A percentile compares a stretch with the other conserved stretches of the same genome.
Evolutionary conservation across 2,329 filamentous ascomycete species (phyloP).

Genomic region (Aspergillus sp.): DNA sequence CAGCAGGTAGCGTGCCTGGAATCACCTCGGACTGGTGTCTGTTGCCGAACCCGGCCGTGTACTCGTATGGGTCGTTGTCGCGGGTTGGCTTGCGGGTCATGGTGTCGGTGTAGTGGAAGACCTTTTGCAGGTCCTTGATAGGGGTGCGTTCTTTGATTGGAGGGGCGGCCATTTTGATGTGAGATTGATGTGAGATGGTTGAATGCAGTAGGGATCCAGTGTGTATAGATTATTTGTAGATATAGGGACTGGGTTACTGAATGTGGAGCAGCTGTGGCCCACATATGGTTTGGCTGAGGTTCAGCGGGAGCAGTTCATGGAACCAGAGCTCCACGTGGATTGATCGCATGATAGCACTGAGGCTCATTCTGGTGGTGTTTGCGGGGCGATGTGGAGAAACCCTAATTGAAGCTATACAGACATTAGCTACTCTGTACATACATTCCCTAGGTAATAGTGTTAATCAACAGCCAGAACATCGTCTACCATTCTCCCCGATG

Average conservation of each 20-base stretch:
- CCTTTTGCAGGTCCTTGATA: conserved; percentile 27
- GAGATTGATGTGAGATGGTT: conserved; percentile 20
- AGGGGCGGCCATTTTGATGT: conserved; percentile 8
- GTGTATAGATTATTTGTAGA: neutral
- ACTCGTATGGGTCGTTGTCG: conserved; percentile 31
- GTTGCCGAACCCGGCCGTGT: conserved; percentile 31
- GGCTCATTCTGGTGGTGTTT: neutral
- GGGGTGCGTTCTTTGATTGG: conserved; percentile 21
- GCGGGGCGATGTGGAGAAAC: neutral
- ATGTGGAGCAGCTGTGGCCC: neutral
- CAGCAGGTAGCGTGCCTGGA: conserved; percentile 30
- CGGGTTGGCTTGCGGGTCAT: conserved; percentile 28
- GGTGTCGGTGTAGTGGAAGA: conserved; percentile 32
- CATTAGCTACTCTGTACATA: too few relatives aligned
- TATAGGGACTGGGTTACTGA: neutral
- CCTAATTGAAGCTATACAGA: neutral
- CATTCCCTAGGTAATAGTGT: too few relatives aligned
- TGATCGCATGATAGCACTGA: neutral
- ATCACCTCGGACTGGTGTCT: conserved; percentile 34
- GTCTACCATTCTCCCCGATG: conserved; percentile 34
- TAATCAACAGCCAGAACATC: conserved; percentile 25
- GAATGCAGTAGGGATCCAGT: neutral
- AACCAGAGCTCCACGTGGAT: neutral
- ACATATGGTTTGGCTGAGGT: neutral
- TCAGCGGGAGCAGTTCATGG: neutral